Evolutionary conservation across 768 basidiomycete species (phyloP).

Genomic region (Holtermanniella nyarrowii): DNA sequence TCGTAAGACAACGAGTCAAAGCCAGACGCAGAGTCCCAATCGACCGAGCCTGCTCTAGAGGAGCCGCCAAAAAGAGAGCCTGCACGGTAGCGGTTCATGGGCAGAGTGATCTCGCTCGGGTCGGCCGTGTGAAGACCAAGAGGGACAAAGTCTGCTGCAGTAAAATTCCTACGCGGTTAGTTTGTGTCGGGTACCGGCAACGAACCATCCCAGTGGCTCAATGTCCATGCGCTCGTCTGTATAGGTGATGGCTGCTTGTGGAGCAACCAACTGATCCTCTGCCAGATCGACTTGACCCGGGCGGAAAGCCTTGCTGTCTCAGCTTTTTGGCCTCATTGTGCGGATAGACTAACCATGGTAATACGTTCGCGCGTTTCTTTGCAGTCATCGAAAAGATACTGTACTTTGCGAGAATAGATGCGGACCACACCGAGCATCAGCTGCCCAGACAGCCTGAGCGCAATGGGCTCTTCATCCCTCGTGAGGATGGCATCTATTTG

Average conservation of each 20-base stretch:
- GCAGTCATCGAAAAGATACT: slow-evolving; percentile 94
- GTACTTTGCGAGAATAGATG: slow-evolving; percentile 95
- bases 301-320: slow-evolving; percentile 65
- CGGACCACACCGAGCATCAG: slow-evolving; percentile 90
- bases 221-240: slow-evolving; percentile 55
- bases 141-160: slow-evolving; percentile 53
- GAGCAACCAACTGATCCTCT: slow-evolving; percentile 80
- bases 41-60: slow-evolving; percentile 18
- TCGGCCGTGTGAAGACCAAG: slow-evolving; percentile 9
- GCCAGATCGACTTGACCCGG: slow-evolving; percentile 93
- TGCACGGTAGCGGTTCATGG: slow-evolving; percentile 23
- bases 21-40: slow-evolving; percentile 15
- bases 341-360: slow-evolving; percentile 69
- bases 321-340: no score
- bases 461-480: slow-evolving; percentile 77
- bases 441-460: slow-evolving; percentile 91
- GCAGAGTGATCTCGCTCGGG: slow-evolving; percentile 11
- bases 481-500: slow-evolving; percentile 76
- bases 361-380: slow-evolving; percentile 92
- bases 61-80: slow-evolving; percentile 24
- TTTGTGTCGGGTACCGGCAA: slow-evolving; percentile 24
- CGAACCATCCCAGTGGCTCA: slow-evolving; percentile 39
- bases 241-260: slow-evolving; percentile 78
- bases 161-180: slow-evolving; percentile 12
- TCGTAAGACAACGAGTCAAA: slow-evolving; percentile 33